Percentiles rank a stretch among this genome's conserved stretches.
phyloP scores from a whole-genome alignment of 2,329 filamentous ascomycete species.

The Kalmusia sp. region DNA sequence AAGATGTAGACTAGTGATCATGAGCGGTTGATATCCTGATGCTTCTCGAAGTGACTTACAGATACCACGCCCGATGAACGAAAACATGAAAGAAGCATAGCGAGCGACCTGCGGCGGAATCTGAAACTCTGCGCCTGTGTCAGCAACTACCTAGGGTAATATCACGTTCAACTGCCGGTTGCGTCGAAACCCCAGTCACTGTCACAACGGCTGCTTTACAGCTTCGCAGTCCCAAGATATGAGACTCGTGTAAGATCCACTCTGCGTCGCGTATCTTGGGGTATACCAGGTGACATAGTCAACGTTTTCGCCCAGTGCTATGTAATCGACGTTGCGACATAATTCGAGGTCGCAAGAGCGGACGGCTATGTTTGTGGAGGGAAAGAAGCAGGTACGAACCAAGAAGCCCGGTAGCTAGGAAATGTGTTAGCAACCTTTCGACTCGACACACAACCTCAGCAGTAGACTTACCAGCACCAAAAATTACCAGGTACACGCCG shows the following conservation, averaged over 20 bases:
- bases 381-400: conserved; percentile 36
- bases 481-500: conserved; percentile 87
- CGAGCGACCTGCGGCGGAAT: conserved; percentile 90
- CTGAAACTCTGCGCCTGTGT: conserved; percentile 73
- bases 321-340: no score
- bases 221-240: no score
- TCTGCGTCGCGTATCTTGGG: no score
- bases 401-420: conserved; percentile 65
- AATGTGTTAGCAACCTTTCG: conserved; percentile 21
- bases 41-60: conserved; percentile 67
- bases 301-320: no score
- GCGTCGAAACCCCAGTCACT: background rate
- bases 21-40: conserved; percentile 16
- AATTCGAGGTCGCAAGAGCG: no score
- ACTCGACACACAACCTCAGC: no score
- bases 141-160: conserved; percentile 4
- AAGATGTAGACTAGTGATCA: conserved; percentile 87
- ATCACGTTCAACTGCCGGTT: background rate
- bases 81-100: conserved; percentile 98
- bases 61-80: conserved; percentile 91
- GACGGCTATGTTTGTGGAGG: no score
- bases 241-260: no score
- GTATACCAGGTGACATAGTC: no score
- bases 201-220: no score
- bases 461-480: conserved; percentile 85